phyloP scores from a whole-genome alignment of 192 early-diverging fungal genomes.

The Backusella psychrophila region DNA sequence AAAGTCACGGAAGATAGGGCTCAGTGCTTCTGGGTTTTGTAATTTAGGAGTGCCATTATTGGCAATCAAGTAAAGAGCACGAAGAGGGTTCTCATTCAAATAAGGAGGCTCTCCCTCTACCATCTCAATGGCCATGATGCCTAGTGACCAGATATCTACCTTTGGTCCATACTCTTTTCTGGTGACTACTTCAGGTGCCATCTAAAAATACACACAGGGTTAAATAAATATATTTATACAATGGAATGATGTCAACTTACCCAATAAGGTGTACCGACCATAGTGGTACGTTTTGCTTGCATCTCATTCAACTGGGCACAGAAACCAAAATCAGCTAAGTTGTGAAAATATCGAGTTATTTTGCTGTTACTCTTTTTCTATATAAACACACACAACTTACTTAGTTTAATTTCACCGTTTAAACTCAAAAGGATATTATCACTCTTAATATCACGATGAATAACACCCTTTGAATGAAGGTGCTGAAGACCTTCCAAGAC shows the following conservation, averaged over 20 bases:
- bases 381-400: constrained; percentile 13
- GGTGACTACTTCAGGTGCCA: constrained; percentile 88
- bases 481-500: constrained; percentile 64
- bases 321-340: constrained; percentile 81
- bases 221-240: not conserved
- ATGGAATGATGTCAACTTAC: constrained; percentile 11
- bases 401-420: constrained; percentile 77
- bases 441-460: constrained; percentile 82
- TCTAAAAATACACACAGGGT: constrained; percentile 25
- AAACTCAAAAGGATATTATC: constrained; percentile 77
- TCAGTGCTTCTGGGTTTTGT: constrained; percentile 57
- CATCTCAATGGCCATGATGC: constrained; percentile 81
- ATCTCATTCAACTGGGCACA: constrained; percentile 78
- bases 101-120: constrained; percentile 77
- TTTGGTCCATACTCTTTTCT: constrained; percentile 78
- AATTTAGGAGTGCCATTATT: constrained; percentile 77
- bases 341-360: not conserved
- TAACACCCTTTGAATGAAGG: constrained; percentile 71
- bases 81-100: constrained; percentile 65
- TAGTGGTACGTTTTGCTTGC: constrained; percentile 72
- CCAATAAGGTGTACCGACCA: constrained; percentile 86
- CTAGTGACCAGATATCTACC: constrained; percentile 74
- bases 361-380: not conserved
- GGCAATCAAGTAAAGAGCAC: constrained; percentile 72
- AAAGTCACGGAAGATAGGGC: constrained; percentile 57